phyloP scores from a whole-genome alignment of 2,329 filamentous ascomycete genomes.

The Pestalotiopsis sp. region DNA sequence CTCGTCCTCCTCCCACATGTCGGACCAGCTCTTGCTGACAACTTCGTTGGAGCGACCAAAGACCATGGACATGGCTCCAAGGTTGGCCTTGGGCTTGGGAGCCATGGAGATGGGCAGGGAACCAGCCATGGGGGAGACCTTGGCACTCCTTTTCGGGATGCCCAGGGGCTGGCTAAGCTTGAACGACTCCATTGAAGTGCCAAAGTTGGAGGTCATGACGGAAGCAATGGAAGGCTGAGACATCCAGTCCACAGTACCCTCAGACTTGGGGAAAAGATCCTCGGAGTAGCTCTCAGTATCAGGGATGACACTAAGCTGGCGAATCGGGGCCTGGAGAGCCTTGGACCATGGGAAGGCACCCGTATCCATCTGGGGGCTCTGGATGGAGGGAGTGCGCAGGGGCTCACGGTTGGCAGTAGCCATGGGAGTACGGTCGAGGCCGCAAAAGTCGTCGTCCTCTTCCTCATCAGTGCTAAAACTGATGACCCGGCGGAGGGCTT shows the following conservation, averaged over 20 bases:
- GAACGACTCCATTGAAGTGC: constrained; percentile 78
- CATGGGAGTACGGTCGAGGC: constrained; percentile 74
- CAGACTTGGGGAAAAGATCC: constrained; percentile 82
- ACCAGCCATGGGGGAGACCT: constrained; percentile 62
- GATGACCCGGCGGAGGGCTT: constrained; percentile 77
- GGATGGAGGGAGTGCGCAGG: constrained; percentile 91
- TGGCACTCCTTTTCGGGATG: constrained; percentile 48
- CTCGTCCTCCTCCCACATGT: constrained; percentile 92
- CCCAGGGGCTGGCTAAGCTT: constrained; percentile 53
- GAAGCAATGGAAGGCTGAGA: constrained; percentile 83
- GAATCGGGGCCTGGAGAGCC: constrained; percentile 75
- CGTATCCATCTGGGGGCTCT: constrained; percentile 78
- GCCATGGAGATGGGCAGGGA: constrained; percentile 81
- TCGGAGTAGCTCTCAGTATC: constrained; percentile 80
- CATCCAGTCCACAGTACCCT: constrained; percentile 76
- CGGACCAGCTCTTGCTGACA: constrained; percentile 98
- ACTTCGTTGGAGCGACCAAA: constrained; percentile 77
- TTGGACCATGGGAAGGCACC: constrained; percentile 95
- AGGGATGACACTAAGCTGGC: constrained; percentile 85
- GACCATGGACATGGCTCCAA: constrained; percentile 74
- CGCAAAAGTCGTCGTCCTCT: constrained; percentile 89
- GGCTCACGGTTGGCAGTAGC: constrained; percentile 92
- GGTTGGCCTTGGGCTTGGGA: constrained; percentile 65
- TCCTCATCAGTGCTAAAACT: constrained; percentile 96
- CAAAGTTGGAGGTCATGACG: constrained; percentile 80